These are phyloP conservation scores for Phytophthora citrophthora DNA, from an alignment of 352 stramenopile species.

Conservation along the genomic window DNA sequence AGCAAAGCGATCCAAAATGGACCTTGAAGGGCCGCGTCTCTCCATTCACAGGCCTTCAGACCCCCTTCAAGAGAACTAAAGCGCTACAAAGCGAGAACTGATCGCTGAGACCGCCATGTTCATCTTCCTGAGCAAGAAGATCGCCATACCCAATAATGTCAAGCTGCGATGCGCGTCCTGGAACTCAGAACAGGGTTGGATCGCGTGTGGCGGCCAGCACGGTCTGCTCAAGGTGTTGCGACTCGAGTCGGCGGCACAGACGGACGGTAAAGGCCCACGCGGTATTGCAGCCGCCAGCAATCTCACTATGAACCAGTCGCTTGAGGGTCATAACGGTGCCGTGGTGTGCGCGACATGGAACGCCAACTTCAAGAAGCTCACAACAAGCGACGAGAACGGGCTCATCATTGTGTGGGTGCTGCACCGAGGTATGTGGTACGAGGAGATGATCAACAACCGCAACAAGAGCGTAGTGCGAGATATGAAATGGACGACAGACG, in stretches of 20 bases:
- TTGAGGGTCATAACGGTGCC: slow-evolving; percentile 92
- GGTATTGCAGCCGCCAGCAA: slow-evolving; percentile 90
- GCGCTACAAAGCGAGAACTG: not conserved
- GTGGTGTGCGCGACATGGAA: slow-evolving; percentile 95
- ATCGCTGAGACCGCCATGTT: slow-evolving; percentile 70
- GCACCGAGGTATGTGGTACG: slow-evolving; percentile 94
- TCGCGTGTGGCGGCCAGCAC: slow-evolving; percentile 93
- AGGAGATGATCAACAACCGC: slow-evolving; percentile 98
- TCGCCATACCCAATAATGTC: slow-evolving; percentile 94
- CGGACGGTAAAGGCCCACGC: slow-evolving; percentile 72
- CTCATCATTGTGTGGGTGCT: slow-evolving; percentile 97
- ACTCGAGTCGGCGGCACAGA: slow-evolving; percentile 77
- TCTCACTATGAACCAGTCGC: slow-evolving; percentile 95
- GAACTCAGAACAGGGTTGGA: slow-evolving; percentile 95
- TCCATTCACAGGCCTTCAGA: slow-evolving; percentile 11
- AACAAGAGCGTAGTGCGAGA: slow-evolving; percentile 94
- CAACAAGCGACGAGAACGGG: slow-evolving; percentile 94
- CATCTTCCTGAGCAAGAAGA: slow-evolving; percentile 96
- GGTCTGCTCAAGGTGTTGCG: slow-evolving; percentile 94
- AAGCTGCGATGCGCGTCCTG: slow-evolving; percentile 91
- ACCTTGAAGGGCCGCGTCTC: slow-evolving; percentile 24
- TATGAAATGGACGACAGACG: slow-evolving; percentile 96
- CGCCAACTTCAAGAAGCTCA: slow-evolving; percentile 94
- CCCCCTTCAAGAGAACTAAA: not conserved
- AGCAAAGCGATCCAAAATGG: slow-evolving; percentile 4